Evolutionary conservation across 2,329 filamentous ascomycete species (phyloP).

Genomic region (Nemania diffusa): DNA sequence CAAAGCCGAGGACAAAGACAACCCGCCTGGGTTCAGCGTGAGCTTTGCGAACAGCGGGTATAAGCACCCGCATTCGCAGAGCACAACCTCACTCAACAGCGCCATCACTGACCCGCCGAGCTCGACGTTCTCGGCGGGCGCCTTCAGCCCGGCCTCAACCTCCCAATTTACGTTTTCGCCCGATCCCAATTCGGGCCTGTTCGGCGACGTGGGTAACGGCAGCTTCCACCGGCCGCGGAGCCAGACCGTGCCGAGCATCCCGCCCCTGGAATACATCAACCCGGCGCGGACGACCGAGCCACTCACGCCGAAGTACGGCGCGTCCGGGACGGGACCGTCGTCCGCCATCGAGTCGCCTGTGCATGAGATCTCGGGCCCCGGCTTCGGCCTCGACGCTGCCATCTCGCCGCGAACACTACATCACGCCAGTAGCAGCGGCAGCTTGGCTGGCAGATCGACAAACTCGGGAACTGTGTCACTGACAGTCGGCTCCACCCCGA

Average conservation of each 20-base stretch:
- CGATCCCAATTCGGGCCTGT: constrained; percentile 75
- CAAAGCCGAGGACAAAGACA: constrained; percentile 75
- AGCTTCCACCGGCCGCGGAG: constrained; percentile 82
- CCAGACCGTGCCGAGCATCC: constrained; percentile 83
- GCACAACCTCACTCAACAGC: constrained; percentile 73
- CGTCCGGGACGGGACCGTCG: constrained; percentile 60
- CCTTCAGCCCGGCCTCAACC: constrained; percentile 78
- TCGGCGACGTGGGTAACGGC: constrained; percentile 60
- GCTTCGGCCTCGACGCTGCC: constrained; percentile 58
- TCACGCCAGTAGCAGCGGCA: constrained; percentile 63
- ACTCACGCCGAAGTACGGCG: constrained; percentile 61
- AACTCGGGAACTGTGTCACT: constrained; percentile 50
- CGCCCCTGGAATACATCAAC: constrained; percentile 67
- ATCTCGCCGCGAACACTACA: constrained; percentile 60
- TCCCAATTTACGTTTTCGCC: constrained; percentile 81
- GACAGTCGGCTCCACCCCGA: constrained; percentile 66
- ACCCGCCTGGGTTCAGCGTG: constrained; percentile 63
- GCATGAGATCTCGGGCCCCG: constrained; percentile 56
- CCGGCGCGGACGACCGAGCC: constrained; percentile 56
- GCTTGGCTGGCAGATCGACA: constrained; percentile 55
- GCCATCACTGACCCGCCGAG: constrained; percentile 71
- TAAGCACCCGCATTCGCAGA: constrained; percentile 73
- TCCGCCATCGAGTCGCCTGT: constrained; percentile 64
- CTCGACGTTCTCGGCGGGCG: constrained; percentile 75
- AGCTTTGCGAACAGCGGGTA: constrained; percentile 67